Base-by-base conservation (phyloP, 2,329 filamentous ascomycete genomes). In the Paramyrothecium roridum region DNA sequence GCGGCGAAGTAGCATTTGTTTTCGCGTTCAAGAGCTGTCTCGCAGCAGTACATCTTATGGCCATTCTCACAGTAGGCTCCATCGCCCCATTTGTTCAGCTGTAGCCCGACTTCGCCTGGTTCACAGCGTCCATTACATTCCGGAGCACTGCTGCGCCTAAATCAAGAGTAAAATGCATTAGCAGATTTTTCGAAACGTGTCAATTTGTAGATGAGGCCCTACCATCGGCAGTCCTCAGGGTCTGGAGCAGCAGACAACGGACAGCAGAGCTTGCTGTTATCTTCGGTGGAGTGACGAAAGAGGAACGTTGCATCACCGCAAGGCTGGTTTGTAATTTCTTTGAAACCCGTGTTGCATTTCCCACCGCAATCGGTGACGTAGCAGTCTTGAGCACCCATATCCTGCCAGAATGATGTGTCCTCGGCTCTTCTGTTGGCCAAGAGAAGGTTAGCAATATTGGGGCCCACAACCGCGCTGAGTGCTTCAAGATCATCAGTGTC, bases 41-140 rank as follows among this genome's bases (percentile, higher is more conserved):
- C 56, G 54, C 67, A 72, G 59, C 67, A 72, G 51, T 67, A 65
- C 7, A 60, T 59, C 43, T 67, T 68, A 43, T 64, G 59, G 12
- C 70, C 65, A 33, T 68, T 63, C 30, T 58, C 57, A 59, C 68
- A 70, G 43, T 63, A 47, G n/a, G 63, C 45, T 16, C 63, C 64
- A 53, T 63, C 61, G 47, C 67, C 65, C 53, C 62, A 69, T n/a
- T 58, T 59, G 52, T 64, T 67, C 21, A 60, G 61, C 45, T 67
- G 58, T 34, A 71, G 54, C 33, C 65, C 56, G 37, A 72, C 68
- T 58, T 74, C 67, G 48, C 63, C 66, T 47, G 65, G 63, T 45
- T 73, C 64, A 49, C 70, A 72, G 52, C 66, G 65, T 33, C 69
- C 65, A 48, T 70, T 70, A 61, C 67, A 71, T n/a, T 37, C 59